phyloP scores from a whole-genome alignment of 1,139 yeast species.

The Arxiozyma slooffiae region DNA sequence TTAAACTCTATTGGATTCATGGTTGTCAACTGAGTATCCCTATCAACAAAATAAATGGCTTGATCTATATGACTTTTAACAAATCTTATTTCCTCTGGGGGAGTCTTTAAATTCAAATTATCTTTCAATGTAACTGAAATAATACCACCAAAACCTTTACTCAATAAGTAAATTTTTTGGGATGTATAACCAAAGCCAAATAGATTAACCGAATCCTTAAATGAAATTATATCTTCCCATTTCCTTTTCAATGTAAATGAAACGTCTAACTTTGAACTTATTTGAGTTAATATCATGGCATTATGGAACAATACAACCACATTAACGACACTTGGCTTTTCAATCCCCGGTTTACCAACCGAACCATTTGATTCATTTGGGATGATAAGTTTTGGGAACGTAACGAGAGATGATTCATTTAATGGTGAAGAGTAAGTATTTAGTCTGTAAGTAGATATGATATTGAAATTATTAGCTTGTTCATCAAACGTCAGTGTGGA shows the following conservation, averaged over 20 bases:
- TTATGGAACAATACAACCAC: constrained; percentile 55
- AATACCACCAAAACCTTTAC: constrained; percentile 50
- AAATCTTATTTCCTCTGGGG: constrained; percentile 29
- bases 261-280: constrained; percentile 42
- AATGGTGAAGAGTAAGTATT: constrained; percentile 35
- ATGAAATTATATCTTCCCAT: constrained; percentile 70
- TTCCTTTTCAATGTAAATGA: constrained; percentile 37
- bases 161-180: constrained; percentile 45
- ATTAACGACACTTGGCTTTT: constrained; percentile 41
- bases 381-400: constrained; percentile 43
- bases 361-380: constrained; percentile 35
- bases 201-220: constrained; percentile 45
- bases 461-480: constrained; percentile 43
- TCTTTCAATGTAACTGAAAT: constrained; percentile 43
- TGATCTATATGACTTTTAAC: constrained; percentile 72
- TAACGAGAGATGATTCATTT: constrained; percentile 7
- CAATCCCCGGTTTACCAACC: background rate
- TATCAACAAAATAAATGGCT: constrained; percentile 48
- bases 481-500: constrained; percentile 43
- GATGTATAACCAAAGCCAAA: constrained; percentile 53
- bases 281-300: constrained; percentile 57
- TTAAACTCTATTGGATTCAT: constrained; percentile 50
- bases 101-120: constrained; percentile 8
- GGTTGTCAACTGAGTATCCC: constrained; percentile 14
- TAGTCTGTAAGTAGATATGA: constrained; percentile 53